Percentiles rank a stretch among this genome's conserved stretches.
Evolutionary conservation across 192 early-diverging fungal genomes (phyloP).

Genomic region (Pilobolus umbonatus): DNA sequence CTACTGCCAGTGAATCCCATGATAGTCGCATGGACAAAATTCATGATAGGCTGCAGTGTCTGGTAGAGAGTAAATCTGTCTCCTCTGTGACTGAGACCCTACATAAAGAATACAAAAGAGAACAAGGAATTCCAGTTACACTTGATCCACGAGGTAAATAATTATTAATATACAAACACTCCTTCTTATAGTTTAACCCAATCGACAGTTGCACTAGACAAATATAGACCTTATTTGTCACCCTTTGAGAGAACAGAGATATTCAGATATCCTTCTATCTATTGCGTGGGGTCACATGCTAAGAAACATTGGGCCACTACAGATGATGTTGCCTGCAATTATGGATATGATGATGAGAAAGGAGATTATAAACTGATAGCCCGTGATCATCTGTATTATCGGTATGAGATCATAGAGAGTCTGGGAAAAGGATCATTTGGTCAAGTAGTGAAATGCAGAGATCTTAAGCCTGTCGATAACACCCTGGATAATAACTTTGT

Average conservation of each 20-base stretch:
- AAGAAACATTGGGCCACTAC: conserved; percentile 55
- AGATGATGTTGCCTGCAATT: conserved; percentile 53
- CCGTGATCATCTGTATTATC: conserved; percentile 85
- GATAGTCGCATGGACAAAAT: not conserved
- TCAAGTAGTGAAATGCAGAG: conserved; percentile 87
- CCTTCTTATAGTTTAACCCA: no score
- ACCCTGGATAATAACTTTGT: conserved; percentile 69
- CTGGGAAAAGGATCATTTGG: conserved; percentile 96
- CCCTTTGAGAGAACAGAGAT: conserved; percentile 89
- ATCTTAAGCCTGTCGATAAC: conserved; percentile 71
- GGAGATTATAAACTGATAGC: conserved; percentile 86
- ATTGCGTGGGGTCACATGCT: conserved; percentile 81
- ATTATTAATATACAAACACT: no score
- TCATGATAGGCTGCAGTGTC: not conserved
- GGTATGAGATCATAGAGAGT: conserved; percentile 89
- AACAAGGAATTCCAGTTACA: not conserved
- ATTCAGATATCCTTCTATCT: conserved; percentile 71
- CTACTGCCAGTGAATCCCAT: not conserved
- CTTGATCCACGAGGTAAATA: not conserved
- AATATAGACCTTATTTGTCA: conserved; percentile 70
- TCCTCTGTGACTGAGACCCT: not conserved
- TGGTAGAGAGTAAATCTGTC: not conserved
- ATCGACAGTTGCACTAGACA: conserved; percentile 48
- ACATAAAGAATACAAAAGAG: not conserved
- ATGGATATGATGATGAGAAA: conserved; percentile 82